A percentile compares a stretch with the other conserved stretches of the same genome.
phyloP scores from a whole-genome alignment of 345 rosid genomes.

The Diplotaxis tenuifolia region DNA sequence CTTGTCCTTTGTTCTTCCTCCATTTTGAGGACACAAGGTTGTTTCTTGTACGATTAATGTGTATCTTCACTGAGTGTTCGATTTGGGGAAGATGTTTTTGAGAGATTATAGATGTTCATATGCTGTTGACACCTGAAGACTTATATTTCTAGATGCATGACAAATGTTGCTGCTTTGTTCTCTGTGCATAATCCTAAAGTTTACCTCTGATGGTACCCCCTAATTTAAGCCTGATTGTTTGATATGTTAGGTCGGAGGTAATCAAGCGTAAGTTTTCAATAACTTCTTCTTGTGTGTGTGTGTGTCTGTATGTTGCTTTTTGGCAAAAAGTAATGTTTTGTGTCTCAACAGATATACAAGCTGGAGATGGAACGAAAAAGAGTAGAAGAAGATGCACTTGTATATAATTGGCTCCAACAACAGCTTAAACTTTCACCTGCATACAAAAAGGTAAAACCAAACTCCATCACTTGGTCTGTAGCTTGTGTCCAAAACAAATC shows the following conservation, averaged over 20 bases:
- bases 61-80: neutral
- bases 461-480: neutral
- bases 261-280: slow-evolving; percentile 78
- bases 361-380: slow-evolving; percentile 83
- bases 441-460: slow-evolving; percentile 66
- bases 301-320: slow-evolving; percentile 1
- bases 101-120: slow-evolving; percentile 1
- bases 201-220: neutral
- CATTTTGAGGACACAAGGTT: neutral
- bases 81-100: slow-evolving; percentile 3
- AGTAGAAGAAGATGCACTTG: slow-evolving; percentile 81
- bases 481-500: neutral
- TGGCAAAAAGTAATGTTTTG: slow-evolving; percentile 21
- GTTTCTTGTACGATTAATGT: neutral
- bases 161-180: neutral
- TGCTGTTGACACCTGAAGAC: neutral
- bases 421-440: slow-evolving; percentile 89
- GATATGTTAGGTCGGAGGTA: slow-evolving; percentile 56
- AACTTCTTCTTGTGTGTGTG: slow-evolving; percentile 24
- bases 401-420: slow-evolving; percentile 90
- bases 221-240: neutral
- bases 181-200: neutral
- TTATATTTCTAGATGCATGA: no score
- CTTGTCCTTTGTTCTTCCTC: slow-evolving; percentile 3
- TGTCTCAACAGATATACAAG: slow-evolving; percentile 59